Percentiles rank a stretch among this genome's conserved stretches.
These are phyloP conservation scores for Cinchona pubescens DNA, from an alignment of 257 asterid genomes.

Conservation along the genomic window DNA sequence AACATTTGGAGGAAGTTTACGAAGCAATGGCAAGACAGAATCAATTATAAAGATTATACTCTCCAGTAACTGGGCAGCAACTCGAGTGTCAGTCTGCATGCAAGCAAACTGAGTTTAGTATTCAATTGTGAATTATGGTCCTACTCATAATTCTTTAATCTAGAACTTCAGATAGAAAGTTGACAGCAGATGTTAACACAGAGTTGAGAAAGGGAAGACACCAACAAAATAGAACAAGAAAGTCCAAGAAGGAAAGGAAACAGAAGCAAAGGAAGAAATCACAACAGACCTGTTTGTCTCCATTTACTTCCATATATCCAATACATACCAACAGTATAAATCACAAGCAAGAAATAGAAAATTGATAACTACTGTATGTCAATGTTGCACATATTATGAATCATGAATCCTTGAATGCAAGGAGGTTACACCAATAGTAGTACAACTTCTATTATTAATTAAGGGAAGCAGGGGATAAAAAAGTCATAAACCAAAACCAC, in stretches of 20 bases:
- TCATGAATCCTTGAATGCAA: neutral
- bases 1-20: slow-evolving; percentile 75
- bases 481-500: neutral
- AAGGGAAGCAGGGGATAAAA: neutral
- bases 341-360: neutral
- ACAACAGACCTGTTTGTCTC: neutral
- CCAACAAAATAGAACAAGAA: neutral
- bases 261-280: neutral
- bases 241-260: neutral
- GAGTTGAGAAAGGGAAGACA: neutral
- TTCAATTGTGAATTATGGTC: neutral
- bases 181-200: neutral
- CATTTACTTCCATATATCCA: neutral
- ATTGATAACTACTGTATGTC: neutral
- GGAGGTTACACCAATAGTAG: neutral
- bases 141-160: neutral
- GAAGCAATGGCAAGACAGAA: slow-evolving; percentile 84
- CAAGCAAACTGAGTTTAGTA: slow-evolving; percentile 18
- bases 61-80: slow-evolving; percentile 88
- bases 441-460: neutral
- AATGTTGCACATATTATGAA: too few relatives aligned
- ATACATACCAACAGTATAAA: neutral
- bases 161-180: neutral
- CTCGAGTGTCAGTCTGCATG: slow-evolving; percentile 78
- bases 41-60: slow-evolving; percentile 87